A percentile compares a stretch with the other conserved stretches of the same genome.
phyloP scores from a whole-genome alignment of 75 land plant genomes.

The Pinus tabuliformis region DNA sequence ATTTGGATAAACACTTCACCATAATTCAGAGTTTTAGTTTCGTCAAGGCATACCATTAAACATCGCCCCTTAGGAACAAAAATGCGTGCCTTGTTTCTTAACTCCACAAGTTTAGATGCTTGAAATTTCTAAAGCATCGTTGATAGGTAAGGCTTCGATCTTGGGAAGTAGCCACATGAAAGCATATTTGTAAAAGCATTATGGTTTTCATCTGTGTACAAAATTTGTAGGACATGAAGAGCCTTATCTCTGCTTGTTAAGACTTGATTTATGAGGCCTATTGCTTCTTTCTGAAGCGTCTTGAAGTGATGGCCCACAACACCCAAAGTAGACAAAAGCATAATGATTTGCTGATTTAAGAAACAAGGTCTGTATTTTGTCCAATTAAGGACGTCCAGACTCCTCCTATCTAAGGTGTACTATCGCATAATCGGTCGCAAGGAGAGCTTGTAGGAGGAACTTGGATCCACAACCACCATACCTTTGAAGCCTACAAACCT shows the following conservation, averaged over 20 bases:
- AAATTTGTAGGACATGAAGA: slow-evolving; percentile 30
- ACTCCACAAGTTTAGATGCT: slow-evolving; percentile 45
- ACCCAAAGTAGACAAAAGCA: slow-evolving; percentile 76
- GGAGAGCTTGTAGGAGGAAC: slow-evolving; percentile 53
- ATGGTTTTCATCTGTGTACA: slow-evolving; percentile 29
- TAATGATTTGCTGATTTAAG: slow-evolving; percentile 72
- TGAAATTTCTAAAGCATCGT: slow-evolving; percentile 56
- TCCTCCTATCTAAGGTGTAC: slow-evolving; percentile 42
- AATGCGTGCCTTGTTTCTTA: slow-evolving; percentile 47
- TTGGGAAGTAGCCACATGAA: slow-evolving; percentile 59
- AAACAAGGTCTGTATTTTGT: slow-evolving; percentile 63
- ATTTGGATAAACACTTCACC: slow-evolving; percentile 77
- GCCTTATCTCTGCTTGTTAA: slow-evolving; percentile 47
- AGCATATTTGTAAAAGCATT: slow-evolving; percentile 41
- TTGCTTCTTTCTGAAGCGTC: slow-evolving; percentile 36
- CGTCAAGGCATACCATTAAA: slow-evolving; percentile 83
- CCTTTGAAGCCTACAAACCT: slow-evolving; percentile 93
- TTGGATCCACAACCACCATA: slow-evolving; percentile 89
- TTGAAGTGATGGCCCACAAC: slow-evolving; percentile 49
- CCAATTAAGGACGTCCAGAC: slow-evolving; percentile 42
- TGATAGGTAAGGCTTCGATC: slow-evolving; percentile 58
- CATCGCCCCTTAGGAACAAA: slow-evolving; percentile 71
- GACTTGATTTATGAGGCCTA: slow-evolving; percentile 42
- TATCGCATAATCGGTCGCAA: slow-evolving; percentile 79
- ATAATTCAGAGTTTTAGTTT: slow-evolving; percentile 53